Evolutionary conservation across 2,329 filamentous ascomycete genomes (phyloP).

Genomic region (Neofusicoccum sp.): DNA sequence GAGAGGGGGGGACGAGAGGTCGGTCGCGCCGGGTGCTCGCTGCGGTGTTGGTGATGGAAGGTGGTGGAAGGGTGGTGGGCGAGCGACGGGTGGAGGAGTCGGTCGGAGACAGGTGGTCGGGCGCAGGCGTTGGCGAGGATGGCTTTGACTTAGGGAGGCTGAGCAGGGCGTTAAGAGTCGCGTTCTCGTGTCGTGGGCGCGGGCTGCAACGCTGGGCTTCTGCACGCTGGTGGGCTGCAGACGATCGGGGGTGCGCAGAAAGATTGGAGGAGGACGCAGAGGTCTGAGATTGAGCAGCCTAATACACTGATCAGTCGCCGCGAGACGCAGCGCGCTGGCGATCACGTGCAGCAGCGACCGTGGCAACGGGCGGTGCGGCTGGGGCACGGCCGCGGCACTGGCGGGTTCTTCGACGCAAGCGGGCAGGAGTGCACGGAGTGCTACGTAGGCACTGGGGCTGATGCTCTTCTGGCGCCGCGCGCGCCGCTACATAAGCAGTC

Average conservation of each 20-base stretch:
- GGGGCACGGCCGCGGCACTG: neutral
- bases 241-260: neutral
- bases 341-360: constrained; percentile 5
- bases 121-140: constrained; percentile 27
- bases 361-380: constrained; percentile 5
- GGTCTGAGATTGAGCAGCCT: constrained; percentile 12
- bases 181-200: constrained; percentile 1
- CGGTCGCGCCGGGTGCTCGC: constrained; percentile 7
- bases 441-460: constrained; percentile 14
- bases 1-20: constrained; percentile 21
- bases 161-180: constrained; percentile 15
- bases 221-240: constrained; percentile 11
- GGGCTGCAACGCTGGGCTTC: neutral
- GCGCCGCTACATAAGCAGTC: constrained; percentile 6
- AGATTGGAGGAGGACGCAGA: constrained; percentile 5
- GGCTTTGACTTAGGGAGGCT: constrained; percentile 21
- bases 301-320: neutral
- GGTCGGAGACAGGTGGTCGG: constrained; percentile 22
- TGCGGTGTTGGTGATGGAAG: constrained; percentile 17
- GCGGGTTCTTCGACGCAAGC: neutral
- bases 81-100: constrained; percentile 8
- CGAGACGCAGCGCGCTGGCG: neutral
- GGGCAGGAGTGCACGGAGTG: neutral
- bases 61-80: constrained; percentile 12
- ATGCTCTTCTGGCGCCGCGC: constrained; percentile 5